Evolutionary conservation across 2,329 filamentous ascomycete species (phyloP).

Genomic region (Talaromyces sp.): DNA sequence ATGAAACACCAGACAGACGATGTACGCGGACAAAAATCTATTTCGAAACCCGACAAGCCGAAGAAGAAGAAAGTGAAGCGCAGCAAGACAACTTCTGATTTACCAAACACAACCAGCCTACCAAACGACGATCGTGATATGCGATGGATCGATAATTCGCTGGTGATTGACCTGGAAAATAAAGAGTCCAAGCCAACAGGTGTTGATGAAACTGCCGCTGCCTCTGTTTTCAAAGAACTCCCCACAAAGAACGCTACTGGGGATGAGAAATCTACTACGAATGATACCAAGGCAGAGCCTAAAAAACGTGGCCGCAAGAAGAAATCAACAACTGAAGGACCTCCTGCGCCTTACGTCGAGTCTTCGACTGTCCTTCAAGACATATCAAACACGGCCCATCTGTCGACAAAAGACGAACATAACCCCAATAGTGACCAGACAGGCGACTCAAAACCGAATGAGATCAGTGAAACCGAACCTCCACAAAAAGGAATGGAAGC

Average conservation of each 20-base stretch:
- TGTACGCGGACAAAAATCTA: not conserved
- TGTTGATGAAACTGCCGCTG: not conserved
- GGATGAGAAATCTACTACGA: constrained; percentile 9
- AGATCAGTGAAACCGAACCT: not conserved
- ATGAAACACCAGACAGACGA: not conserved
- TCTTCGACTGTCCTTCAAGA: constrained; percentile 8
- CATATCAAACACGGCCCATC: constrained; percentile 1
- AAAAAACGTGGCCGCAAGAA: constrained; percentile 43
- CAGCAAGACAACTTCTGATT: constrained; percentile 36
- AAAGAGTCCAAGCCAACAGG: constrained; percentile 5
- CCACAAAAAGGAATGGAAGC: not conserved
- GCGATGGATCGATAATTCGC: constrained; percentile 37
- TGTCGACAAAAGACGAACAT: constrained; percentile 6
- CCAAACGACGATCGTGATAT: constrained; percentile 36
- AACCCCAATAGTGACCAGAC: not conserved
- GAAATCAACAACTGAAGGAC: constrained; percentile 19
- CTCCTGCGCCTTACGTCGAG: not conserved
- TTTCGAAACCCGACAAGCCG: constrained; percentile 16
- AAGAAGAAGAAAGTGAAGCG: constrained; percentile 43
- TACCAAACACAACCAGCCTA: constrained; percentile 21
- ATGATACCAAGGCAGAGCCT: constrained; percentile 17
- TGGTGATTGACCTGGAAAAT: constrained; percentile 13
- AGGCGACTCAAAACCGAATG: not conserved
- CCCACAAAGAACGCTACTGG: not conserved
- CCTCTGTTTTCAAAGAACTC: not conserved